Evolutionary conservation across 805 yeast genomes (phyloP).

Genomic region (Metschnikowia continentalis): DNA sequence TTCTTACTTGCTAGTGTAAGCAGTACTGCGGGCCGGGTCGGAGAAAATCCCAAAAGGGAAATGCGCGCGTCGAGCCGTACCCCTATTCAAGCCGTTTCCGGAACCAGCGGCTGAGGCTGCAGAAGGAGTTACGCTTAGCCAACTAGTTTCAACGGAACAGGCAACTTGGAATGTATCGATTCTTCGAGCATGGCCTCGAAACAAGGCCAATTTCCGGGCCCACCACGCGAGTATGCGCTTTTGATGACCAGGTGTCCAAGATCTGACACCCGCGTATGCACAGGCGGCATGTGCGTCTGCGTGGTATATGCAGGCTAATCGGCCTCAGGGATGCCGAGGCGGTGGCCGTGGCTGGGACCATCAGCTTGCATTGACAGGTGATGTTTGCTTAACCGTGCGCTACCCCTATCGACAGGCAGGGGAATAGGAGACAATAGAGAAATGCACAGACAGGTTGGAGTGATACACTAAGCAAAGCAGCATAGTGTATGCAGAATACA

Average conservation of each 20-base stretch:
- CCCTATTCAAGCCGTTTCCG: not conserved
- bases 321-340: not conserved
- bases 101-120: not conserved
- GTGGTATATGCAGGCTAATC: no score
- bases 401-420: not conserved
- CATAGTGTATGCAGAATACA: no score
- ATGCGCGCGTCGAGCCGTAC: not conserved
- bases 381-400: not conserved
- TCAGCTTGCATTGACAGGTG: not conserved
- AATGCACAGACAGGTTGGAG: no score
- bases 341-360: not conserved
- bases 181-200: no score
- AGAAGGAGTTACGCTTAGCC: not conserved
- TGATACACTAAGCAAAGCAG: no score
- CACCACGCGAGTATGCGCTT: not conserved
- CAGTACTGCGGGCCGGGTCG: not conserved
- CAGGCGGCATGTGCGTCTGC: not conserved
- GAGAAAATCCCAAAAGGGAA: not conserved
- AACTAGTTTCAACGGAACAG: not conserved
- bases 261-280: conserved; percentile 1
- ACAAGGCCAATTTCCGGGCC: no score
- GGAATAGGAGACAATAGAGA: no score
- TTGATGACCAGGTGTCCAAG: not conserved
- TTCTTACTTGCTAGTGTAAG: not conserved
- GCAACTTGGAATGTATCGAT: no score